A percentile compares a stretch with the other conserved stretches of the same genome.
Conservation (phyloP, 177 flowering plant genomes). For the Vitis hybrid region DNA sequence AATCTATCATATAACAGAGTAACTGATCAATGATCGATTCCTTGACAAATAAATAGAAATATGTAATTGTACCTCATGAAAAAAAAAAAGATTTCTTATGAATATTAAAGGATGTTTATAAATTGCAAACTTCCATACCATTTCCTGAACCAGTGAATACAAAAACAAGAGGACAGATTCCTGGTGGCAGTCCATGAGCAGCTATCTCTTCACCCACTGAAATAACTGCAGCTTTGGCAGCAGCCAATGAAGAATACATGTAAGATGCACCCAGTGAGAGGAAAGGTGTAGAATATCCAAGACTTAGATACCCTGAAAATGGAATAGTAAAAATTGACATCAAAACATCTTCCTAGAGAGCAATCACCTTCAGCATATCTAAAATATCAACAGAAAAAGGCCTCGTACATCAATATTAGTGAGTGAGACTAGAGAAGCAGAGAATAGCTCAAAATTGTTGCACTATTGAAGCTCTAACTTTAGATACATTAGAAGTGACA, state of each 20-base stretch:
- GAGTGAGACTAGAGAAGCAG: not conserved
- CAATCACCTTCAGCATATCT: too few species aligned
- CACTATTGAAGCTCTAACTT: not conserved
- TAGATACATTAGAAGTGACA: not conserved
- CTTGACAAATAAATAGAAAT: too few species aligned
- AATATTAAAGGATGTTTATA: not conserved
- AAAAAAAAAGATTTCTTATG: too few species aligned
- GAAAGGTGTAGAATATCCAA: conserved; percentile 96
- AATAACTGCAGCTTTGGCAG: conserved; percentile 96
- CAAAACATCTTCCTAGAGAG: not conserved
- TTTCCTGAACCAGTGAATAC: conserved; percentile 95
- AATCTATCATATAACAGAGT: too few species aligned
- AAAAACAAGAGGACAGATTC: conserved; percentile 87
- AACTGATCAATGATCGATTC: too few species aligned
- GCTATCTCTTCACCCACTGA: conserved; percentile 96
- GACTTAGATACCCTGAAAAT: conserved; percentile 79
- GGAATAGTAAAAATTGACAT: conserved; percentile 10
- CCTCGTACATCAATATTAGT: not conserved
- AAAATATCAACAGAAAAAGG: not conserved
- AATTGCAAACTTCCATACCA: conserved; percentile 45
- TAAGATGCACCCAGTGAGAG: conserved; percentile 91
- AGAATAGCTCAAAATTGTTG: not conserved
- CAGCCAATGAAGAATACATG: conserved; percentile 93
- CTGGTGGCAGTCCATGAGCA: conserved; percentile 77
- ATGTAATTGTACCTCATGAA: too few species aligned